phyloP scores from a whole-genome alignment of 2,329 filamentous ascomycete species.

The Emmonsia crescens region DNA sequence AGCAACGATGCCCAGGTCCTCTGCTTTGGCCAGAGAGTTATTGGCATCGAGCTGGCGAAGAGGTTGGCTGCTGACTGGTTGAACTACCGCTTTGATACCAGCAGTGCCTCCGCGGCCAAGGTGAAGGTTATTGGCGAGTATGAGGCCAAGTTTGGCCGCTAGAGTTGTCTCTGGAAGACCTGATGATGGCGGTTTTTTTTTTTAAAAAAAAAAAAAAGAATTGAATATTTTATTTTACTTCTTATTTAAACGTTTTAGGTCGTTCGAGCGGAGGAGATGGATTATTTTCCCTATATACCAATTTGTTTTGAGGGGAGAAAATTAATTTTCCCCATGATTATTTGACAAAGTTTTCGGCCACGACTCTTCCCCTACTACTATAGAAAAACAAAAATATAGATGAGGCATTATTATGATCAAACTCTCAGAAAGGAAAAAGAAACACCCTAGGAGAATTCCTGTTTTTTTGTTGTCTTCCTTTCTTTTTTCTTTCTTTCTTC shows the following conservation, averaged over 20 bases:
- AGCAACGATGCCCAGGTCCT: conserved; percentile 82
- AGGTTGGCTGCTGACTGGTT: conserved; percentile 72
- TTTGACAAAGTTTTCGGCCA: not conserved
- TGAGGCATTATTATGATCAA: not conserved
- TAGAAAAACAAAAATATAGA: too few relatives aligned
- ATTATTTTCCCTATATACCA: not conserved
- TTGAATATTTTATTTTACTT: not conserved
- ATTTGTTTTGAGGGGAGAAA: not conserved
- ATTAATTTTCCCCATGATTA: not conserved
- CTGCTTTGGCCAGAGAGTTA: conserved; percentile 74
- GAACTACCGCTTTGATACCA: conserved; percentile 66
- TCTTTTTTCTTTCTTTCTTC: too few relatives aligned
- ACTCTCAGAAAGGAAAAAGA: not conserved
- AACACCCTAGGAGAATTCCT: not conserved
- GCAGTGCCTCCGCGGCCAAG: conserved; percentile 53
- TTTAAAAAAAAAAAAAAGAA: too few relatives aligned
- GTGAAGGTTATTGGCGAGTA: conserved; percentile 39
- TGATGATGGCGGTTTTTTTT: not conserved
- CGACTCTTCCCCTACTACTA: too few relatives aligned
- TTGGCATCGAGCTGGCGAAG: conserved; percentile 69
- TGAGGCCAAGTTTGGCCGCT: conserved; percentile 26
- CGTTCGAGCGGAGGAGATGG: not conserved
- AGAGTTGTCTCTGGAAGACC: not conserved
- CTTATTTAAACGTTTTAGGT: not conserved
- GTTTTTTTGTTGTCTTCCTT: too few relatives aligned